Percentiles rank a stretch among this genome's conserved stretches.
phyloP scores from a whole-genome alignment of 2,329 filamentous ascomycete species.

The Aspergillus japonicus region DNA sequence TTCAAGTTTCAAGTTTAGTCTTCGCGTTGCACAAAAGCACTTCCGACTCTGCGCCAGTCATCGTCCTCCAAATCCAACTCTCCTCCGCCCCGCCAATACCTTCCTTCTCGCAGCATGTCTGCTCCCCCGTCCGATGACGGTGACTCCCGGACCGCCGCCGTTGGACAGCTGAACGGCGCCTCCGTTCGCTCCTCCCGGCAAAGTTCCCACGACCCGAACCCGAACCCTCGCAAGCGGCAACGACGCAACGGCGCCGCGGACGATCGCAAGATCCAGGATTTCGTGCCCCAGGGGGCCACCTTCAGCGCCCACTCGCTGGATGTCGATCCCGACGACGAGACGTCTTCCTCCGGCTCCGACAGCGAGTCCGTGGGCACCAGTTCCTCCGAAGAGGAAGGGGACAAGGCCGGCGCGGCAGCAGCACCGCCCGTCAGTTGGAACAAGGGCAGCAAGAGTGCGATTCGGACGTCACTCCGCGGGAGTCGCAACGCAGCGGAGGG shows the following conservation, averaged over 20 bases:
- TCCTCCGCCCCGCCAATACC: background rate
- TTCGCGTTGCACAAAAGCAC: background rate
- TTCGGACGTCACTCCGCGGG: conserved; percentile 43
- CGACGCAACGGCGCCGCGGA: conserved; percentile 25
- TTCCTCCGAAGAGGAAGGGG: conserved; percentile 17
- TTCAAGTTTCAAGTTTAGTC: background rate
- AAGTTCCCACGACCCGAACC: conserved; percentile 23
- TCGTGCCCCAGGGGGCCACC: conserved; percentile 37
- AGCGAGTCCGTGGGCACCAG: conserved; percentile 11
- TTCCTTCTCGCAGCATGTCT: conserved; percentile 21
- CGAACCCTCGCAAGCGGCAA: conserved; percentile 29
- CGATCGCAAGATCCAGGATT: conserved; percentile 32
- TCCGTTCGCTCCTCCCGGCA: conserved; percentile 18
- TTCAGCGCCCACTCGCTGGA: conserved; percentile 36
- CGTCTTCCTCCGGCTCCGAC: conserved; percentile 30
- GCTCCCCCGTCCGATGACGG: conserved; percentile 34
- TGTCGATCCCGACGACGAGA: conserved; percentile 32
- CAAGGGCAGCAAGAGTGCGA: conserved; percentile 40
- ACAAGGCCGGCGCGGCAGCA: conserved; percentile 10
- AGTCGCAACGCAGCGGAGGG: conserved; percentile 23
- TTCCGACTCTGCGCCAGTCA: background rate
- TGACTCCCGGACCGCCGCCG: conserved; percentile 49
- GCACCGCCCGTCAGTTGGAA: conserved; percentile 46
- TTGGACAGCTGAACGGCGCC: conserved; percentile 35
- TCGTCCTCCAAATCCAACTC: background rate